Evolutionary conservation across 306 rosid genomes (phyloP).

Genomic region (Citrullus amarus): DNA sequence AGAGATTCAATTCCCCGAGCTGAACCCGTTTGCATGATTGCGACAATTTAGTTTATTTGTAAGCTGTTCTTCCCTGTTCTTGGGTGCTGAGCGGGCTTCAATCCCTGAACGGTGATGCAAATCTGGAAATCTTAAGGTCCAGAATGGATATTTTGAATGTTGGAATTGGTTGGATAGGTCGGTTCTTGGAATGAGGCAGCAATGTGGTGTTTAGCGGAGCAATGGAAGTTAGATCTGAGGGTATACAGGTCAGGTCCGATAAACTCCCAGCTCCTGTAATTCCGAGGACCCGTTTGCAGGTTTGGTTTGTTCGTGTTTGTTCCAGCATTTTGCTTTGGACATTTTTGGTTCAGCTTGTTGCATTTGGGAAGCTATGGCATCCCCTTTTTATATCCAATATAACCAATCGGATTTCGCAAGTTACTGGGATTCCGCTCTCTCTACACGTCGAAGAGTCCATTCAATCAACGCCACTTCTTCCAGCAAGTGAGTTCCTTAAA

Average conservation of each 20-base stretch:
- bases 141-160: not conserved
- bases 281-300: constrained; percentile 60
- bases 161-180: not conserved
- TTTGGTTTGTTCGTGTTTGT: constrained; percentile 78
- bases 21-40: not conserved
- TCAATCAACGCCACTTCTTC: constrained; percentile 34
- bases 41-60: not conserved
- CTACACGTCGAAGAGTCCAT: constrained; percentile 11
- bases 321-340: constrained; percentile 89
- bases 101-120: not conserved
- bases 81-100: not conserved
- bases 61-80: not conserved
- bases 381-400: constrained; percentile 55
- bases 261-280: constrained; percentile 60
- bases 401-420: constrained; percentile 42
- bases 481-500: constrained; percentile 50
- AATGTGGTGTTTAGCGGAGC: constrained; percentile 49
- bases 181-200: constrained; percentile 55
- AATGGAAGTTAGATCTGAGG: constrained; percentile 90
- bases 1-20: not conserved
- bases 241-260: constrained; percentile 49
- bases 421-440: constrained; percentile 21
- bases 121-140: not conserved
- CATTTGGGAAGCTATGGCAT: constrained; percentile 76
- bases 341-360: constrained; percentile 74